Evolutionary conservation across 73 alveolate species (phyloP).

Genomic region (Stentor coeruleus): DNA sequence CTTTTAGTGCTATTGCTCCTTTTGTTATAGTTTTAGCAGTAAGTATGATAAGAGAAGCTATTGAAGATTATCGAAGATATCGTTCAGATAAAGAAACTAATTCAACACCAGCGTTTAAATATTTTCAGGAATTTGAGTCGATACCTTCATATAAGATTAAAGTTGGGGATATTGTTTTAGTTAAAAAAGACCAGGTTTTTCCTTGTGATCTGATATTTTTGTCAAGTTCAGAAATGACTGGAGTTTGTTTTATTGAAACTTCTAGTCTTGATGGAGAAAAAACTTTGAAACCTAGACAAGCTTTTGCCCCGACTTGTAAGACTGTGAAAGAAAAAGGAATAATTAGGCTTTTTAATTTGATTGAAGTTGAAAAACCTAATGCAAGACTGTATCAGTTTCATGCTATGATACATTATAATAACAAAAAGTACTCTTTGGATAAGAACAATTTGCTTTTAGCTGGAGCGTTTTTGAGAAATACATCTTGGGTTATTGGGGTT

Average conservation of each 20-base stretch:
- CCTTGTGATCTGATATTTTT: slow-evolving; percentile 94
- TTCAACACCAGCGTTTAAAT: slow-evolving; percentile 28
- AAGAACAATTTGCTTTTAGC: not conserved
- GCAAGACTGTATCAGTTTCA: not conserved
- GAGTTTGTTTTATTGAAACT: slow-evolving; percentile 90
- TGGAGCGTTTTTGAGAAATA: not conserved
- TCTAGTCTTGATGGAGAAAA: slow-evolving; percentile 97
- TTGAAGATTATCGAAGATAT: slow-evolving; percentile 86
- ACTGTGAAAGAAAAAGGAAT: not conserved
- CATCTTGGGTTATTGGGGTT: not conserved
- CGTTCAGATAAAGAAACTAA: slow-evolving; percentile 38
- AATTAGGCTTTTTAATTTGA: not conserved
- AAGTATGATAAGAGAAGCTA: slow-evolving; percentile 81
- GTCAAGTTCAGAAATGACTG: slow-evolving; percentile 75
- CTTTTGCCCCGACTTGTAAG: not conserved
- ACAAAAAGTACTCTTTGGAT: not conserved
- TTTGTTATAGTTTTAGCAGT: slow-evolving; percentile 55
- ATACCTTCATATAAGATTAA: slow-evolving; percentile 38
- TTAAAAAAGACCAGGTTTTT: slow-evolving; percentile 61
- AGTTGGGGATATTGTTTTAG: slow-evolving; percentile 50
- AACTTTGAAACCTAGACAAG: slow-evolving; percentile 78
- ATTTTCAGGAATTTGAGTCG: slow-evolving; percentile 30
- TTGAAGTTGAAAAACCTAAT: not conserved
- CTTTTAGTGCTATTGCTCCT: slow-evolving; percentile 58
- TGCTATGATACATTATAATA: not conserved